phyloP scores from a whole-genome alignment of 768 basidiomycete genomes.

The Ramaria sp. region DNA sequence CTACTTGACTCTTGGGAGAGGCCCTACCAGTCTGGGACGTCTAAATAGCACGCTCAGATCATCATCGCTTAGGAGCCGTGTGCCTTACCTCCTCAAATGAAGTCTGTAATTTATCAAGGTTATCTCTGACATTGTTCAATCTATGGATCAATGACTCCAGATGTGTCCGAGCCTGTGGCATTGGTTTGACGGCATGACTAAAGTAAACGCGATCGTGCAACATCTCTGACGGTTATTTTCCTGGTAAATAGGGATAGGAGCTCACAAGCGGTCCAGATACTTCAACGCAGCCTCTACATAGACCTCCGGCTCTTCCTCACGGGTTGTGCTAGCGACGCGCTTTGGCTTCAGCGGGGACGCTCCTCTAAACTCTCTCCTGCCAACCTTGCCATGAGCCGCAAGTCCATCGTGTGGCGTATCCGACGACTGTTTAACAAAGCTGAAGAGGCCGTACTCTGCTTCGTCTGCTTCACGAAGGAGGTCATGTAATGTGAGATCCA shows the following conservation, averaged over 20 bases:
- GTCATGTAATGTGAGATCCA: slow-evolving; percentile 53
- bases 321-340: slow-evolving; percentile 29
- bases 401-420: slow-evolving; percentile 18
- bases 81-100: slow-evolving; percentile 29
- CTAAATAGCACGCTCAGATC: neutral
- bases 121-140: slow-evolving; percentile 26
- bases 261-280: slow-evolving; percentile 71
- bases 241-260: slow-evolving; percentile 8
- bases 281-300: slow-evolving; percentile 69
- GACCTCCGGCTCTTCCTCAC: slow-evolving; percentile 58
- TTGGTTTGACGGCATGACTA: slow-evolving; percentile 36
- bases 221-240: neutral
- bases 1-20: slow-evolving; percentile 20
- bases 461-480: slow-evolving; percentile 73
- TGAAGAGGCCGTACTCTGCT: slow-evolving; percentile 71
- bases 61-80: neutral
- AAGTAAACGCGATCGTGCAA: slow-evolving; percentile 25
- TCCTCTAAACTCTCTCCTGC: slow-evolving; percentile 55
- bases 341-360: slow-evolving; percentile 58
- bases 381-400: slow-evolving; percentile 30
- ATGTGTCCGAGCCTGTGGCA: slow-evolving; percentile 39
- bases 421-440: slow-evolving; percentile 32
- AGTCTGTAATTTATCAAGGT: slow-evolving; percentile 25
- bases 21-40: slow-evolving; percentile 12
- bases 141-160: slow-evolving; percentile 28